Evolutionary conservation across 208 protist genomes (phyloP).

Genomic region (Leishmania aethiopica): DNA sequence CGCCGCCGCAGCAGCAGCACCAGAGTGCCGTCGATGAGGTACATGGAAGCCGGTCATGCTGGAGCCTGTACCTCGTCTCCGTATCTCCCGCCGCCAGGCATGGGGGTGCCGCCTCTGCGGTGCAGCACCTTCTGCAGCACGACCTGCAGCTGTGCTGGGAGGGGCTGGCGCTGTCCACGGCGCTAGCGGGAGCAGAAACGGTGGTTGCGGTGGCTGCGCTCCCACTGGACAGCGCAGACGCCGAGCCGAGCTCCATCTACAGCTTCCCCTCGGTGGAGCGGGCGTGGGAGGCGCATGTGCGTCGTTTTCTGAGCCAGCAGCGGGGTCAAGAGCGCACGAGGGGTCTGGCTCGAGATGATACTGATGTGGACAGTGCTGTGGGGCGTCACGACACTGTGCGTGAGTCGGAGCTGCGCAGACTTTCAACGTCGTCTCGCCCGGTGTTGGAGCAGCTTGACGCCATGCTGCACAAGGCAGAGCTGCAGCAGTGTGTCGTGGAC

Average conservation of each 20-base stretch:
- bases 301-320: neutral
- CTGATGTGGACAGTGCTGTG: neutral
- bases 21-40: neutral
- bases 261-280: conserved; percentile 50
- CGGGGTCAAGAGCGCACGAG: neutral
- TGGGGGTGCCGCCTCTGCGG: conserved; percentile 2
- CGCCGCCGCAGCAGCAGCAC: neutral
- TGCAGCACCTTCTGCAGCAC: conserved; percentile 27
- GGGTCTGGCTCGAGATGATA: neutral
- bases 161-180: conserved; percentile 14
- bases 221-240: conserved; percentile 14
- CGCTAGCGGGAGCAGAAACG: conserved; percentile 1
- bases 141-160: conserved; percentile 32
- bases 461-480: conserved; percentile 6
- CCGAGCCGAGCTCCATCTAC: conserved; percentile 25
- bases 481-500: conserved; percentile 8
- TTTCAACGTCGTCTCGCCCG: conserved; percentile 1
- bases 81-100: neutral
- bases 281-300: conserved; percentile 43
- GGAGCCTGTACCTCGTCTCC: neutral
- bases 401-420: conserved; percentile 20
- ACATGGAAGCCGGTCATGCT: neutral
- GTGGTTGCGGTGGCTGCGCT: conserved; percentile 30
- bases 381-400: neutral
- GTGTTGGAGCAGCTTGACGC: neutral